Evolutionary conservation across 805 yeast genomes (phyloP).

Genomic region (Kuraishia ogatae): DNA sequence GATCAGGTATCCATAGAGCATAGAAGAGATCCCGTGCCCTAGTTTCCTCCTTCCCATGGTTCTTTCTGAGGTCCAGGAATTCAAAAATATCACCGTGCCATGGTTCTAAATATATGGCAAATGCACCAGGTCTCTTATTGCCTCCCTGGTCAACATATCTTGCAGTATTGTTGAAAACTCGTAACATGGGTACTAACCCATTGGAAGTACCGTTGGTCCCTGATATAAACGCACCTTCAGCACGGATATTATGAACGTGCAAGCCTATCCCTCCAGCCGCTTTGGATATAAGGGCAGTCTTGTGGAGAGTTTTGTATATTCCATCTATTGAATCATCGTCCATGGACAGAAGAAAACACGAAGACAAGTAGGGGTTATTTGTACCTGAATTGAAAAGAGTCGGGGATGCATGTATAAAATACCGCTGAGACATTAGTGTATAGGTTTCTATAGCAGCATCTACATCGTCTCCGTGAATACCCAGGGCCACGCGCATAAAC

Average conservation of each 20-base stretch:
- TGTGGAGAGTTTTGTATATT: slow-evolving; percentile 50
- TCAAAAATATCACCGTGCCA: slow-evolving; percentile 58
- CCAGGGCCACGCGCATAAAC: slow-evolving; percentile 54
- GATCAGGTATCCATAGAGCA: slow-evolving; percentile 56
- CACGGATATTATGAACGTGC: slow-evolving; percentile 51
- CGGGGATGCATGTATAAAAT: slow-evolving; percentile 55
- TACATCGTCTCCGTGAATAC: slow-evolving; percentile 50
- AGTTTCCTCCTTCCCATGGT: slow-evolving; percentile 57
- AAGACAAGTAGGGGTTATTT: slow-evolving; percentile 50
- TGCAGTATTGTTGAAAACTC: slow-evolving; percentile 56
- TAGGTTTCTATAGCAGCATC: slow-evolving; percentile 45
- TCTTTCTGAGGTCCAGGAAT: slow-evolving; percentile 50
- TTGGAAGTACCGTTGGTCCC: slow-evolving; percentile 58
- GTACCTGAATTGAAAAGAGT: slow-evolving; percentile 58
- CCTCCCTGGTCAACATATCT: slow-evolving; percentile 62
- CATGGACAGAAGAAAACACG: slow-evolving; percentile 58
- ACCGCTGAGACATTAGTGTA: slow-evolving; percentile 49
- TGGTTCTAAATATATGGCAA: slow-evolving; percentile 53
- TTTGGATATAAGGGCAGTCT: slow-evolving; percentile 54
- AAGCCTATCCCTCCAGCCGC: slow-evolving; percentile 59
- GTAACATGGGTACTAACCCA: slow-evolving; percentile 54
- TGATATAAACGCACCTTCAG: slow-evolving; percentile 53
- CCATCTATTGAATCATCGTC: slow-evolving; percentile 57
- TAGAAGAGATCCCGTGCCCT: slow-evolving; percentile 58
- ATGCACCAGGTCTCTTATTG: slow-evolving; percentile 58